These are phyloP conservation scores for Fusarium sp. DNA, from an alignment of 2,329 filamentous ascomycete genomes.

Conservation along the genomic window DNA sequence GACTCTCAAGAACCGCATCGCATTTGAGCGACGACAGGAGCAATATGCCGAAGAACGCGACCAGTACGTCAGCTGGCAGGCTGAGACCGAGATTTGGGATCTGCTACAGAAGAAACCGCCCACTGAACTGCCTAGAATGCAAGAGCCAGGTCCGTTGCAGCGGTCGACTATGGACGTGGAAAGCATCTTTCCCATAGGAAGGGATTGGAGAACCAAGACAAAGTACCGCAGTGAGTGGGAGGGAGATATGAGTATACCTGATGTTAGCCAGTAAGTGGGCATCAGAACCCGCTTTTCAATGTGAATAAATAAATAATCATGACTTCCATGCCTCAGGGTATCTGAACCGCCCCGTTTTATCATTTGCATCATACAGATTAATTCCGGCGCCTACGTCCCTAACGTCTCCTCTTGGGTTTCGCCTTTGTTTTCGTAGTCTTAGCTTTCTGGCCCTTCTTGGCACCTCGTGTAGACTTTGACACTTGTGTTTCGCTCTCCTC, in stretches of 20 bases:
- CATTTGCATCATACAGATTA: not conserved
- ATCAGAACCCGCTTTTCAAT: not conserved
- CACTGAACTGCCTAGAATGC: slow-evolving; percentile 49
- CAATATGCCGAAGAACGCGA: slow-evolving; percentile 59
- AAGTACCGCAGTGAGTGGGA: slow-evolving; percentile 60
- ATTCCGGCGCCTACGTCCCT: slow-evolving; percentile 39
- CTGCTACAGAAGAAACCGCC: slow-evolving; percentile 57
- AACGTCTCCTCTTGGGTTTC: slow-evolving; percentile 49
- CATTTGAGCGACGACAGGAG: slow-evolving; percentile 58
- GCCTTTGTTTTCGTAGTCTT: slow-evolving; percentile 46
- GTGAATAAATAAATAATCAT: slow-evolving; percentile 1
- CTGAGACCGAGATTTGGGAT: slow-evolving; percentile 61
- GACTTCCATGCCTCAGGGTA: slow-evolving; percentile 24
- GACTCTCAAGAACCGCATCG: slow-evolving; percentile 55
- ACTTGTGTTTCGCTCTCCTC: slow-evolving; percentile 56
- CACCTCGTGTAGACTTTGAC: slow-evolving; percentile 53
- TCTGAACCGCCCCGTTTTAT: slow-evolving; percentile 10
- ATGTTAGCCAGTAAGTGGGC: not conserved
- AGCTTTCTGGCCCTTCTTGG: slow-evolving; percentile 50
- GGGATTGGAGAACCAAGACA: slow-evolving; percentile 56
- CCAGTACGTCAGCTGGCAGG: slow-evolving; percentile 53
- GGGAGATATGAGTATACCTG: slow-evolving; percentile 12
- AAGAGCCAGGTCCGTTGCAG: slow-evolving; percentile 46
- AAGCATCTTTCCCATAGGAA: slow-evolving; percentile 52
- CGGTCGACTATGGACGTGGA: slow-evolving; percentile 52